Conservation (phyloP, 345 rosid genomes). For the Microthlaspi erraticum region DNA sequence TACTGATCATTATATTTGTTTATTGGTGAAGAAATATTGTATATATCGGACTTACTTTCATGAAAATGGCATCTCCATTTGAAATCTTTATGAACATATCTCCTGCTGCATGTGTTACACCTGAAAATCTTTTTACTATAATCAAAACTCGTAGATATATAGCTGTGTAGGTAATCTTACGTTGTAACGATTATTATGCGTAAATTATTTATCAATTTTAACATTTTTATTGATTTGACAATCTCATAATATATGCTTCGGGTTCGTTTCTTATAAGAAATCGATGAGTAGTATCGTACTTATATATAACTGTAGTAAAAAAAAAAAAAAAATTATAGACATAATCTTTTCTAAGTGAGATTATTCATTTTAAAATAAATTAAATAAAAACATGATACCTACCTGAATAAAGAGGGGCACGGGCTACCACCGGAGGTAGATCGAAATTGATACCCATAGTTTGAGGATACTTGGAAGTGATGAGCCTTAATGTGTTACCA, state of each 20-base stretch:
- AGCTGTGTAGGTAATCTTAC: background rate
- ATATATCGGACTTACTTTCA: conserved; percentile 55
- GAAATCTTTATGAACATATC: conserved; percentile 64
- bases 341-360: too few species aligned
- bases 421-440: conserved; percentile 29
- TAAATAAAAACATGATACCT: too few species aligned
- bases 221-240: background rate
- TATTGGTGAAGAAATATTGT: too few species aligned
- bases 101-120: conserved; percentile 46
- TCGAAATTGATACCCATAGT: conserved; percentile 57
- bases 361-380: background rate
- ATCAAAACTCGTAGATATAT: background rate
- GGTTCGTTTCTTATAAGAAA: background rate
- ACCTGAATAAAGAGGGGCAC: conserved; percentile 43
- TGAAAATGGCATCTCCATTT: conserved; percentile 74
- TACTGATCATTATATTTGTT: too few species aligned
- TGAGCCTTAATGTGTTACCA: conserved; percentile 48
- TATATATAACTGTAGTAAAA: background rate
- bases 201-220: background rate
- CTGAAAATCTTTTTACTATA: conserved; percentile 32
- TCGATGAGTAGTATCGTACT: background rate
- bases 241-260: background rate
- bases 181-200: background rate
- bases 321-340: background rate
- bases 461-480: conserved; percentile 52